Base-by-base conservation (phyloP, 805 yeast genomes). In the Cephaloascus fragrans region DNA sequence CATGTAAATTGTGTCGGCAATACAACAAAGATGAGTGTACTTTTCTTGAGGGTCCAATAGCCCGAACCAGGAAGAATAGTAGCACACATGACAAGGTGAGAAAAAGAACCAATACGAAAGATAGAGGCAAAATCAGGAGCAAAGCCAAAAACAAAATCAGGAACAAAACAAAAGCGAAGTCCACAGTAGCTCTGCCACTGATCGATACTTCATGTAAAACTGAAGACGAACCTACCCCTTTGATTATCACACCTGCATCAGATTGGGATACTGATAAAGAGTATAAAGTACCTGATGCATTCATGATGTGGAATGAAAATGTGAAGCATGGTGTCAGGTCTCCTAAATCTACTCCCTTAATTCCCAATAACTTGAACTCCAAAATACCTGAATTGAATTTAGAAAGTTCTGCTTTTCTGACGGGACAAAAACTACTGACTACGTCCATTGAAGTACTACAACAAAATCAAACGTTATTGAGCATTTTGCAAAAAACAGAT, bases 21-120 rank as follows among this genome's bases (percentile, higher is more conserved):
- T 57, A 52, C 44, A 56, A 57, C 41, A 47, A 51, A 36, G 53
- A 52, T 18, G 35, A 43, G 20, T 59, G 64, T 42, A 57, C 61
- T 2, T 58, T 59, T 38, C 19, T 52, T 29, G 56, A 58, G 37
- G 57, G 62, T 20, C 64, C 64, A 28, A 44, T 59, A 42, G 20
- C 26, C 47, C 42, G 32, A 44, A 48, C 4, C 47, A 48, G 43
- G 41, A 41, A 33, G 28, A 23, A 23, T 6, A 8, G 10, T 8
- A 23, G 6, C 10, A 23, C 10, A 8, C n/a, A n/a, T n/a, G n/a
- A n/a, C n/a, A n/a, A n/a, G n/a, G n/a, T n/a, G n/a, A n/a, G n/a
- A n/a, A n/a, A n/a, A n/a, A n/a, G n/a, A n/a, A 6, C 28, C 12
- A 23, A 23, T 23, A 23, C 28, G 12, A 23, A 23, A 23, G 12